Evolutionary conservation across 805 yeast species (phyloP).

Genomic region (Ascoidea asiatica): DNA sequence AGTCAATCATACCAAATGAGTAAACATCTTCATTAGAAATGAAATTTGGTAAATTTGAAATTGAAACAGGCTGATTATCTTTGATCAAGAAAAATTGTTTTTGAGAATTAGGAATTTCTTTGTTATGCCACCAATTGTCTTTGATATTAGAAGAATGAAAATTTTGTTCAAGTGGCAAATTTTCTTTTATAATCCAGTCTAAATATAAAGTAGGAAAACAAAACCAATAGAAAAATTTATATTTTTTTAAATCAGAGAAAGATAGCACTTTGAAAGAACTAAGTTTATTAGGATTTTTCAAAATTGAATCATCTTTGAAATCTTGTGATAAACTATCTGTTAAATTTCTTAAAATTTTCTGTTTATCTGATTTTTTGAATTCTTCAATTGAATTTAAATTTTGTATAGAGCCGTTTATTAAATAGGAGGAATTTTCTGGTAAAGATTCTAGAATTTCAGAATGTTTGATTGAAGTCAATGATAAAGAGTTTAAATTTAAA

Average conservation of each 20-base stretch:
- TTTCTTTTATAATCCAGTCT: slow-evolving; percentile 26
- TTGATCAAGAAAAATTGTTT: slow-evolving; percentile 18
- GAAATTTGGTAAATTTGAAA: slow-evolving; percentile 10
- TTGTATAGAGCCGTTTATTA: slow-evolving; percentile 26
- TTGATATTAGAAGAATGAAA: slow-evolving; percentile 6
- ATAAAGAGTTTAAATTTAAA: slow-evolving; percentile 17
- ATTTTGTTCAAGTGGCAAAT: slow-evolving; percentile 5
- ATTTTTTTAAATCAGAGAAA: slow-evolving; percentile 83
- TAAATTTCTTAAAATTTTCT: slow-evolving; percentile 31
- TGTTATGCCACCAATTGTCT: slow-evolving; percentile 9
- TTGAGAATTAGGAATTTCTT: slow-evolving; percentile 7
- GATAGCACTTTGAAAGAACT: slow-evolving; percentile 39
- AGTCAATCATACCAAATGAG: slow-evolving; percentile 26
- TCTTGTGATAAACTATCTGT: slow-evolving; percentile 19
- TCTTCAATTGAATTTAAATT: slow-evolving; percentile 82
- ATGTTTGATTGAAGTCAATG: slow-evolving; percentile 17
- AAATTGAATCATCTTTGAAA: slow-evolving; percentile 20
- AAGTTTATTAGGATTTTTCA: slow-evolving; percentile 27
- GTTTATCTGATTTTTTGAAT: slow-evolving; percentile 60
- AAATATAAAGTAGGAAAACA: slow-evolving; percentile 56
- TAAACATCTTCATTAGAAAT: slow-evolving; percentile 10
- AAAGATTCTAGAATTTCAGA: slow-evolving; percentile 6
- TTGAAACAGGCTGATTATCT: slow-evolving; percentile 7
- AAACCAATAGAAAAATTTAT: slow-evolving; percentile 82
- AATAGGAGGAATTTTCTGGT: slow-evolving; percentile 12